Evolutionary conservation across 2,329 filamentous ascomycete genomes (phyloP), one percentile per base, ranked within the genome.

Genomic region (Pseudocercospora fuligena): DNA sequence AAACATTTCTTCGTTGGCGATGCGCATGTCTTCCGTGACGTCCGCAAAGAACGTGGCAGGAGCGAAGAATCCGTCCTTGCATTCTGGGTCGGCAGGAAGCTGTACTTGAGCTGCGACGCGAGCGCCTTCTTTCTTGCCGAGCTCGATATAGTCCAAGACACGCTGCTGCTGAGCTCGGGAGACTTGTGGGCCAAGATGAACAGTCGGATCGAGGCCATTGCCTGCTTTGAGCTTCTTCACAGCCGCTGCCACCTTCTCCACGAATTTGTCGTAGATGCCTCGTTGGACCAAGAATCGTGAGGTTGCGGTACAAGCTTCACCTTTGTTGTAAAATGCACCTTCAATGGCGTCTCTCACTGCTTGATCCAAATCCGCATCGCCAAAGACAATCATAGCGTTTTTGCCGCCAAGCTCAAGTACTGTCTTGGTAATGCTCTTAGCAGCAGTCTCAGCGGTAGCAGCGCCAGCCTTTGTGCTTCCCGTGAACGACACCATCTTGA

Each of bases 401-500:
- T 87, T 87, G 9, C 85, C 85, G 11, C 85, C 85, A 0, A 84
- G 85, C 72, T 87, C 85, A 0, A 87, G 78, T 0, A 85, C 86
- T 58, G 87, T 84, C 66, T 86, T 86, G 76, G 86, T 87, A 74
- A 87, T 78, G 46, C 81, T 90, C 1, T 84, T 78, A 65, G 87
- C 87, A 0, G 85, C 85, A 0, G 83, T 85, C 69, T 87, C 87
- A 6, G 61, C 61, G 5, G 60, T 63, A 7, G 60, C 59, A 14
- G 64, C 60, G 7, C 88, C 90, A 0, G 90, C 92, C 1, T 81
- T 80, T 0, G 90, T 92, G 2, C 88, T 91, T 36, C 91, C 91
- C 0, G 90, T 93, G 69, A 93, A 93, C 0, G 90, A 89, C 70
- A 93, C 83, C 82, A 92, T 93, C 72, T 91, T 88, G n/a, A 93